phyloP scores from a whole-genome alignment of 2,329 filamentous ascomycete species.

The Epichloe aotearoae region DNA sequence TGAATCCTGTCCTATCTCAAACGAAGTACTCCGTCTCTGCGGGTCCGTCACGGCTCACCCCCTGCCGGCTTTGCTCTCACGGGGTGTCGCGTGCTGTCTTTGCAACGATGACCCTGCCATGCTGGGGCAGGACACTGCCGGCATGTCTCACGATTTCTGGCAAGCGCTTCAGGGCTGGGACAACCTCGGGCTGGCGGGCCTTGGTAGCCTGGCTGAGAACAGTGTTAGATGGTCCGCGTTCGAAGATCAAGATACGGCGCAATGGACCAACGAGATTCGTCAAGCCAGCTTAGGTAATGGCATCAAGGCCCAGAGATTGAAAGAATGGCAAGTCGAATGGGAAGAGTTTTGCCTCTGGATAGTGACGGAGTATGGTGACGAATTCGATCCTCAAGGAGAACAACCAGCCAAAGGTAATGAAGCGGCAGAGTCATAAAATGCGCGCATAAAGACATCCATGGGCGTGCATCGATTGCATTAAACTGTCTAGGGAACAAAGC shows the following conservation, averaged over 20 bases:
- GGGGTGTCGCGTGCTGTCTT: conserved; percentile 71
- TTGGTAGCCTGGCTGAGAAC: conserved; percentile 83
- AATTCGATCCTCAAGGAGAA: conserved; percentile 35
- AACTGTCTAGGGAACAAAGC: background rate
- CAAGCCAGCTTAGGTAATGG: conserved; percentile 61
- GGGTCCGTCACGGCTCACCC: conserved; percentile 66
- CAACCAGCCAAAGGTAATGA: background rate
- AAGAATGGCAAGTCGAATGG: conserved; percentile 70
- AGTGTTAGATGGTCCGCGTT: conserved; percentile 83
- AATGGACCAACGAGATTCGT: conserved; percentile 61
- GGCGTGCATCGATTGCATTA: background rate
- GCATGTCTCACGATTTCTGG: conserved; percentile 86
- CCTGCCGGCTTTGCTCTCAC: conserved; percentile 68
- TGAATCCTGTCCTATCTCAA: conserved; percentile 83
- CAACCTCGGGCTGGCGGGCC: conserved; percentile 74
- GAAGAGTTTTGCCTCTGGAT: conserved; percentile 89
- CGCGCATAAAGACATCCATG: background rate
- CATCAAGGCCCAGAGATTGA: conserved; percentile 56
- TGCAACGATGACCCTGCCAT: conserved; percentile 89
- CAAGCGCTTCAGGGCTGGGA: conserved; percentile 85
- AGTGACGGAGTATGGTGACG: conserved; percentile 58
- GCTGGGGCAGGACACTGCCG: conserved; percentile 67
- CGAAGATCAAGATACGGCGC: conserved; percentile 58
- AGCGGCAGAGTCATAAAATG: background rate
- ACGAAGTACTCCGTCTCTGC: conserved; percentile 73